These are phyloP conservation scores for Colletotrichum theobromicola DNA, from an alignment of 2,329 filamentous ascomycete species.

Conservation along the genomic window DNA sequence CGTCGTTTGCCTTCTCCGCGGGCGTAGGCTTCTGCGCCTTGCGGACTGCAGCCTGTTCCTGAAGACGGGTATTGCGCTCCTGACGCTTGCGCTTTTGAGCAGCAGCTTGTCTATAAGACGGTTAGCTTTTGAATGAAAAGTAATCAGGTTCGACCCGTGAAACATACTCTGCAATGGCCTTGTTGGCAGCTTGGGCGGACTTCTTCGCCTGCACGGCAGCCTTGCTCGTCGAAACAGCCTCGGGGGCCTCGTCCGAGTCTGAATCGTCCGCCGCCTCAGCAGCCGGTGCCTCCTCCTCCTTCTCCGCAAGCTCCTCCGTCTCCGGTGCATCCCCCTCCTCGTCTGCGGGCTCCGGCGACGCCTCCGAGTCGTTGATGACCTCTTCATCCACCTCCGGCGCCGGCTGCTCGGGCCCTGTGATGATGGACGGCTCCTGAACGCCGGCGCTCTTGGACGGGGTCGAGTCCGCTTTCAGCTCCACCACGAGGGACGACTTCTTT, in stretches of 20 bases:
- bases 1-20: slow-evolving; percentile 4
- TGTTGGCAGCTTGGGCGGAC: slow-evolving; percentile 50
- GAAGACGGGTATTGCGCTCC: slow-evolving; percentile 58
- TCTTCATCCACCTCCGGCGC: slow-evolving; percentile 19
- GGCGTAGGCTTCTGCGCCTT: slow-evolving; percentile 35
- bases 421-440: neutral
- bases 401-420: slow-evolving; percentile 19
- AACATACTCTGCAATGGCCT: slow-evolving; percentile 57
- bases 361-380: slow-evolving; percentile 20
- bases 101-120: slow-evolving; percentile 50
- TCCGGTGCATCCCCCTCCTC: neutral
- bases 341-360: neutral
- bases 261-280: slow-evolving; percentile 47
- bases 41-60: slow-evolving; percentile 58
- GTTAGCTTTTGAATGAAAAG: neutral
- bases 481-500: slow-evolving; percentile 9
- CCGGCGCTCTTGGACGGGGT: neutral
- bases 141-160: neutral
- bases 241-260: slow-evolving; percentile 61
- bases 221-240: slow-evolving; percentile 60
- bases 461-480: slow-evolving; percentile 9
- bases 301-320: slow-evolving; percentile 14
- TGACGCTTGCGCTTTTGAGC: slow-evolving; percentile 60
- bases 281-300: slow-evolving; percentile 25
- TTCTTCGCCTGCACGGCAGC: slow-evolving; percentile 52